Evolutionary conservation across 192 early-diverging fungal genomes (phyloP), one percentile per base, ranked within the genome.

Genomic region (Mortierella claussenii): DNA sequence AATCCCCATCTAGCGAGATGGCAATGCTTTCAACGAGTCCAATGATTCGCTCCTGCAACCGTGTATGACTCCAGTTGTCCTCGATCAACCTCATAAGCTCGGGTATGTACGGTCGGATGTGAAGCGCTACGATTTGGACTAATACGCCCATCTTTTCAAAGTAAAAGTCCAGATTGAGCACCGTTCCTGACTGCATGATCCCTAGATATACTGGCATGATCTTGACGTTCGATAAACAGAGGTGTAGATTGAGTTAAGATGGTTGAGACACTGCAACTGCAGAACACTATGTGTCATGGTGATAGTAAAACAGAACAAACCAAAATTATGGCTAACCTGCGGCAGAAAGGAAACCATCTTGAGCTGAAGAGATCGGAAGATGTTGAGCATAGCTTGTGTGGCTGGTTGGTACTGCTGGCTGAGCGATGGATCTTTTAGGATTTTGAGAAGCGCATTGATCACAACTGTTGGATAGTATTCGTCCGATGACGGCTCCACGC

Each of bases 391-490:
- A 7, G 95, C 96, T 55, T 95, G 90, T 36, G 96, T 91, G 0
- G 94, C 96, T 5, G 90, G 88, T 15, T 90, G 90, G 74, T 98
- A 95, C 57, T 94, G 91, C 15, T 85, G 84, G 65, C 88, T 89
- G 28, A 97, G 79, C 4, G 91, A 89, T 4, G 91, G 85, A 75
- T 97, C 95, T 42, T 89, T 69, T 17, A 98, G 78, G 40, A 98
- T 96, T 68, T 91, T 92, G 78, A 98, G 91, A 23, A 97, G 78
- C 0, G 95, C 88, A 30, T 83, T 84, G 55, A 98, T 93, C 9
- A 94, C 92, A 6, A 98, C 92, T n/a, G 91, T 87, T 2, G 94
- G 92, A 69, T 97, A 96, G 69, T 97, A 96, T 23, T 93, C 93
- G 13, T 96, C 94, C 0, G 89, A 89, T 11, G 93, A 90, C 18